Conservation (phyloP, 768 basidiomycete species). For the Boletus huronensis region DNA sequence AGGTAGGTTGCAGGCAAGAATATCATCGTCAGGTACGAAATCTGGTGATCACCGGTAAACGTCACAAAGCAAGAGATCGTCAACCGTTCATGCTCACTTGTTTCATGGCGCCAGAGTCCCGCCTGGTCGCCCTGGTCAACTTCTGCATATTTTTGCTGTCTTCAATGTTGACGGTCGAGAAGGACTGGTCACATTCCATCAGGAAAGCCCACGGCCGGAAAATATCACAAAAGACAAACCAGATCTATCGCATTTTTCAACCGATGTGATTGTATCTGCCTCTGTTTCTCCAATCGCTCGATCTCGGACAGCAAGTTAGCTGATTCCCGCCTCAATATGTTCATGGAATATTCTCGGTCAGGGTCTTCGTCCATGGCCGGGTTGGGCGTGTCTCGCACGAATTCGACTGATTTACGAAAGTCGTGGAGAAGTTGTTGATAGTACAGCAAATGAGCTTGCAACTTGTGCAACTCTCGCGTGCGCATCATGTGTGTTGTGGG, state of each 20-base stretch:
- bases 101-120: constrained; percentile 41
- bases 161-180: constrained; percentile 54
- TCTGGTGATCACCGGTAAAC: constrained; percentile 27
- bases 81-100: constrained; percentile 13
- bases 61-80: not conserved
- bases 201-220: not conserved
- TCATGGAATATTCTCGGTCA: constrained; percentile 5
- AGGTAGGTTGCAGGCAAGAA: constrained; percentile 55
- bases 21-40: constrained; percentile 58
- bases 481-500: constrained; percentile 36
- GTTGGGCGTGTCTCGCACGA: constrained; percentile 47
- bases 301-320: constrained; percentile 39
- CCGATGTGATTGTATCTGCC: constrained; percentile 25
- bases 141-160: constrained; percentile 51
- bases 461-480: constrained; percentile 52
- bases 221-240: constrained; percentile 14
- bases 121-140: constrained; percentile 45
- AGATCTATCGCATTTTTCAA: constrained; percentile 31
- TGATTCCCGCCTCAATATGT: constrained; percentile 19
- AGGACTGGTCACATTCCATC: constrained; percentile 39
- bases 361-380: constrained; percentile 38
- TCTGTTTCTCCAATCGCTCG: constrained; percentile 34
- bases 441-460: constrained; percentile 56
- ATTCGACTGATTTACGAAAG: constrained; percentile 49
- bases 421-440: constrained; percentile 53